Evolutionary conservation across 2,329 filamentous ascomycete genomes (phyloP).

Genomic region (Dactylellina parvicollis): DNA sequence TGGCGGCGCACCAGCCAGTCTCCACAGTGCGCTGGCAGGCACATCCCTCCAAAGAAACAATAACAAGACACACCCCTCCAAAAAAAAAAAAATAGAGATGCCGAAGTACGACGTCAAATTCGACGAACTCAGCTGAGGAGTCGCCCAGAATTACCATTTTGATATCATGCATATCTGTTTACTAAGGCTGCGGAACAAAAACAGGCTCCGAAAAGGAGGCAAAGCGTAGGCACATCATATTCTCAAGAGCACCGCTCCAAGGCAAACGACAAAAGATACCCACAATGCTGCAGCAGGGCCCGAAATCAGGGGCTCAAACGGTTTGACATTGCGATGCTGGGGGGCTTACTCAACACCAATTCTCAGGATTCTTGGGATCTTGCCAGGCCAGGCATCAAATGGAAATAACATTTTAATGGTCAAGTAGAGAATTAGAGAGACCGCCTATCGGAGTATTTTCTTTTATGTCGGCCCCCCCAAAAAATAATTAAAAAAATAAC

Average conservation of each 20-base stretch:
- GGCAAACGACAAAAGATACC: constrained; percentile 11
- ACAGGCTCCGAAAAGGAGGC: constrained; percentile 17
- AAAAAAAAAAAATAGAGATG: background rate
- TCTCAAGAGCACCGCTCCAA: background rate
- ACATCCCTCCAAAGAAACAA: too few species aligned
- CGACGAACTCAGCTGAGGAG: too few species aligned
- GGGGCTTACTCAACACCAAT: background rate
- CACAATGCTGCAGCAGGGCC: constrained; percentile 11
- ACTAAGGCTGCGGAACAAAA: constrained; percentile 2
- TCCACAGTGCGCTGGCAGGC: too few species aligned
- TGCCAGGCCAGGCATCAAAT: too few species aligned
- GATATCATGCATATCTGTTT: too few species aligned
- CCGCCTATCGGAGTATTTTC: too few species aligned
- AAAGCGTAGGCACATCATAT: background rate
- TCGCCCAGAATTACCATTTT: background rate
- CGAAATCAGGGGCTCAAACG: background rate
- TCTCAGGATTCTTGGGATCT: too few species aligned
- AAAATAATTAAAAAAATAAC: too few species aligned
- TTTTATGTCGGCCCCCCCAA: too few species aligned
- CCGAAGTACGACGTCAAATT: constrained; percentile 6
- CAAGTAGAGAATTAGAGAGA: too few species aligned
- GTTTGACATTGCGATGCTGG: background rate
- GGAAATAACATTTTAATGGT: too few species aligned
- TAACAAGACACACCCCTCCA: background rate
- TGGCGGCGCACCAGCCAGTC: too few species aligned